Conservation (phyloP, 345 rosid species). For the Populus alba region DNA sequence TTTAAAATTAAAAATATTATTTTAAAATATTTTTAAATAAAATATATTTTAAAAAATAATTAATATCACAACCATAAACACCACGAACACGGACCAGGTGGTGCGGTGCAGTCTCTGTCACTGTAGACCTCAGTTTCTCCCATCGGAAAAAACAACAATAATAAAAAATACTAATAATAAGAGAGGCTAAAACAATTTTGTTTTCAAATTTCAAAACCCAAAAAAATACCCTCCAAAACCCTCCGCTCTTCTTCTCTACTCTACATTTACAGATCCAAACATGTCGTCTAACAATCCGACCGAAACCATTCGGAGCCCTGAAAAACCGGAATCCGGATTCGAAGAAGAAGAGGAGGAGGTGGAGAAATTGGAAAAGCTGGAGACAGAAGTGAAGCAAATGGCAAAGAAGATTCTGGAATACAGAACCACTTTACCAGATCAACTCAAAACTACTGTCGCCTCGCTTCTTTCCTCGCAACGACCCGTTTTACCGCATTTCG, state of each 20-base stretch:
- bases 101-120: neutral
- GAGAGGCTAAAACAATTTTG: neutral
- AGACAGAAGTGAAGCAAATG: conserved; percentile 57
- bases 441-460: conserved; percentile 47
- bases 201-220: conserved; percentile 18
- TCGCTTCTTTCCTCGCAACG: conserved; percentile 47
- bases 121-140: neutral
- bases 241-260: neutral
- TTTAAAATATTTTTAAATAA: no score
- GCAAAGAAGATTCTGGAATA: conserved; percentile 57
- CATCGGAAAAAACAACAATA: neutral
- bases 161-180: neutral
- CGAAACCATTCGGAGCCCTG: neutral
- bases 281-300: conserved; percentile 18
- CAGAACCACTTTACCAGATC: conserved; percentile 63
- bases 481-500: conserved; percentile 27
- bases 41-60: no score
- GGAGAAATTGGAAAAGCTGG: conserved; percentile 54
- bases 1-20: no score
- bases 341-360: conserved; percentile 18
- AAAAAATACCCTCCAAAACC: conserved; percentile 19
- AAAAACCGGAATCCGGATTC: conserved; percentile 3
- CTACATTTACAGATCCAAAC: conserved; percentile 16
- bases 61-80: no score
- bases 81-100: neutral